Percentiles rank a stretch among this genome's conserved stretches.
phyloP scores from a whole-genome alignment of 73 alveolate genomes.

The Blepharisma stoltei region DNA sequence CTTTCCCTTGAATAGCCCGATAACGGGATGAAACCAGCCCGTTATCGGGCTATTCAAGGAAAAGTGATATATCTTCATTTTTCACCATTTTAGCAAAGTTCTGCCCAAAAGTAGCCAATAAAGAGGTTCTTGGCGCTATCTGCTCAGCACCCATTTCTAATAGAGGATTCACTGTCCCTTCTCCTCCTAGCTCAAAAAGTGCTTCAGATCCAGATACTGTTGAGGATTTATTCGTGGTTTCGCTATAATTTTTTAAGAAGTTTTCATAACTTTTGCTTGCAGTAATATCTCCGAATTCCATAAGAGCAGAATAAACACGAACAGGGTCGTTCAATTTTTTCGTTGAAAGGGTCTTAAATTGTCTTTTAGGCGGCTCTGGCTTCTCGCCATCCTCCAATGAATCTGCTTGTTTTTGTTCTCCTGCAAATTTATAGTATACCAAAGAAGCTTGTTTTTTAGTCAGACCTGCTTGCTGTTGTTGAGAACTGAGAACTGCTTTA shows the following conservation, averaged over 20 bases:
- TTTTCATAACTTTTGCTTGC: conserved; percentile 56
- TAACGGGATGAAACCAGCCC: no score
- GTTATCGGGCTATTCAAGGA: no score
- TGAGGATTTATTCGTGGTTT: neutral
- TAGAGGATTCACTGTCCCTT: neutral
- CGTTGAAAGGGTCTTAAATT: conserved; percentile 49
- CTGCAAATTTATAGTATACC: conserved; percentile 35
- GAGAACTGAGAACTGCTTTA: conserved; percentile 77
- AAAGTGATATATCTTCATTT: conserved; percentile 20
- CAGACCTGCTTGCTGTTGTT: conserved; percentile 86
- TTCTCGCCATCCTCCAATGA: neutral
- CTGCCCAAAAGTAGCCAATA: neutral
- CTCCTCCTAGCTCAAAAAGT: no score
- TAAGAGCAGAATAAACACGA: conserved; percentile 76
- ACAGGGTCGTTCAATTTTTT: conserved; percentile 62
- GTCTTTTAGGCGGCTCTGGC: conserved; percentile 55
- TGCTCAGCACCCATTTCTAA: conserved; percentile 13
- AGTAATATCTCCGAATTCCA: conserved; percentile 81
- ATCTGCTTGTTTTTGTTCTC: neutral
- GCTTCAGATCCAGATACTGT: no score
- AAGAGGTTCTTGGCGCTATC: neutral
- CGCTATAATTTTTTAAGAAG: conserved; percentile 25
- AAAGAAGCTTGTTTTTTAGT: conserved; percentile 72
- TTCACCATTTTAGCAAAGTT: conserved; percentile 20
- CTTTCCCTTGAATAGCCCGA: no score